Conservation (phyloP, 2,329 filamentous ascomycete genomes). For the Neoarthrinium moseri region DNA sequence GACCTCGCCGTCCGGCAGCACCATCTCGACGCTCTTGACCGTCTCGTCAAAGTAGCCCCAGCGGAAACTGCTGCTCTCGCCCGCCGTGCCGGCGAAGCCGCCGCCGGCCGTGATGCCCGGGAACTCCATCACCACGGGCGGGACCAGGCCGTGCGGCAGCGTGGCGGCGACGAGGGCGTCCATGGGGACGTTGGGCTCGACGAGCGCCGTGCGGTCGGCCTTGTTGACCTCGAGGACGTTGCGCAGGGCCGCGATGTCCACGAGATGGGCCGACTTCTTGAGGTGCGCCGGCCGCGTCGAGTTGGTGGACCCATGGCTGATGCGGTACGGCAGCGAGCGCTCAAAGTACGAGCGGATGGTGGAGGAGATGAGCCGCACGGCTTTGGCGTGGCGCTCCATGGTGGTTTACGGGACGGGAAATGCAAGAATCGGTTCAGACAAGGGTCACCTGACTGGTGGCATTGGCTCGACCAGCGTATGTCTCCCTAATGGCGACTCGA, state of each 20-base stretch:
- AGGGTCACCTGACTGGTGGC: no score
- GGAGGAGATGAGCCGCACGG: conserved; percentile 46
- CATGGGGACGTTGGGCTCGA: conserved; percentile 77
- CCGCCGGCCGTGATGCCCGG: conserved; percentile 74
- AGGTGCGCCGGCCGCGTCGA: conserved; percentile 59
- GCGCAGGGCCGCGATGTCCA: conserved; percentile 66
- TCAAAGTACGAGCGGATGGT: conserved; percentile 48
- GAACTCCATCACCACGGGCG: conserved; percentile 75
- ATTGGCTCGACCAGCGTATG: no score
- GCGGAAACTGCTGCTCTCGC: conserved; percentile 68
- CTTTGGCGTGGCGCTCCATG: conserved; percentile 52
- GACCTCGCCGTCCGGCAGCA: conserved; percentile 65
- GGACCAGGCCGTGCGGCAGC: conserved; percentile 63
- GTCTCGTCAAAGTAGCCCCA: conserved; percentile 71
- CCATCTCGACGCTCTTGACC: conserved; percentile 64
- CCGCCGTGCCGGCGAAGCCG: conserved; percentile 68
- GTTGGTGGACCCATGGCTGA: conserved; percentile 77
- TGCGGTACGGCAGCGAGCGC: conserved; percentile 61
- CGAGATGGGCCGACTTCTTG: conserved; percentile 35
- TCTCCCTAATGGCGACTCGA: neutral
- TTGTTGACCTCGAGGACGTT: conserved; percentile 64
- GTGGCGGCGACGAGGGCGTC: conserved; percentile 67
- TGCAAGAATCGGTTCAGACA: no score
- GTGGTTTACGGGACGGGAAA: neutral
- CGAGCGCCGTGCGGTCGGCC: conserved; percentile 55